phyloP scores from a whole-genome alignment of 2,329 filamentous ascomycete genomes.

The Neofusicoccum laricinum region DNA sequence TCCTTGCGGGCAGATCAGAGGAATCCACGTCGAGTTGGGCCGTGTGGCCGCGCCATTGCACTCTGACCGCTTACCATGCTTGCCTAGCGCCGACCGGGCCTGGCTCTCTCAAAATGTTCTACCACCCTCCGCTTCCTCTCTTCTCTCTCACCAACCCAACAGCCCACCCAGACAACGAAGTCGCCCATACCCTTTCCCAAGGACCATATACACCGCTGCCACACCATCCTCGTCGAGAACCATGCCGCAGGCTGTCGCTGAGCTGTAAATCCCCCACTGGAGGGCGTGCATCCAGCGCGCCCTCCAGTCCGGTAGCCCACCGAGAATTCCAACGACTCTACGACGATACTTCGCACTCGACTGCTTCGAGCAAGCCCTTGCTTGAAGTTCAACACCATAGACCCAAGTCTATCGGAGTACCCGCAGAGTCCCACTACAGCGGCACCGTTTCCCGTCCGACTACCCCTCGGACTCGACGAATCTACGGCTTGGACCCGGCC shows the following conservation, averaged over 20 bases:
- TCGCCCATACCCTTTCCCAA: slow-evolving; percentile 27
- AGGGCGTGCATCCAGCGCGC: slow-evolving; percentile 59
- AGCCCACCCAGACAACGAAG: slow-evolving; percentile 39
- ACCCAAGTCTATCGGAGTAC: slow-evolving; percentile 23
- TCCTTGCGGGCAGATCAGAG: slow-evolving; percentile 3
- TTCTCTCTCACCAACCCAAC: slow-evolving; percentile 27
- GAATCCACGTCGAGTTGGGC: slow-evolving; percentile 2
- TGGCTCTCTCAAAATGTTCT: slow-evolving; percentile 22
- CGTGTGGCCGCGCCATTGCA: background rate
- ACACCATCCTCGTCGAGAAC: slow-evolving; percentile 42
- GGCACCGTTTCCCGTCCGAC: slow-evolving; percentile 31
- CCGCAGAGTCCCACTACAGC: slow-evolving; percentile 28
- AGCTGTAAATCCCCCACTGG: slow-evolving; percentile 84
- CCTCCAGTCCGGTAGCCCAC: slow-evolving; percentile 82
- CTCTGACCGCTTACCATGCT: background rate
- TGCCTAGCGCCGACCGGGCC: slow-evolving; percentile 1
- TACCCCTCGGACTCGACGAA: slow-evolving; percentile 32
- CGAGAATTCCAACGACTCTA: slow-evolving; percentile 63
- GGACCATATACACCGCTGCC: slow-evolving; percentile 1
- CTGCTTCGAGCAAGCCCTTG: slow-evolving; percentile 32
- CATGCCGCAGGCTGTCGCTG: slow-evolving; percentile 48
- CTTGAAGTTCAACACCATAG: slow-evolving; percentile 21
- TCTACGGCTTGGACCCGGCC: slow-evolving; percentile 19
- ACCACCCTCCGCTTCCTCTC: slow-evolving; percentile 27
- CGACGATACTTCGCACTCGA: slow-evolving; percentile 38